Conservation (phyloP, 2,329 filamentous ascomycete species). For the Verticillium nubilum region DNA sequence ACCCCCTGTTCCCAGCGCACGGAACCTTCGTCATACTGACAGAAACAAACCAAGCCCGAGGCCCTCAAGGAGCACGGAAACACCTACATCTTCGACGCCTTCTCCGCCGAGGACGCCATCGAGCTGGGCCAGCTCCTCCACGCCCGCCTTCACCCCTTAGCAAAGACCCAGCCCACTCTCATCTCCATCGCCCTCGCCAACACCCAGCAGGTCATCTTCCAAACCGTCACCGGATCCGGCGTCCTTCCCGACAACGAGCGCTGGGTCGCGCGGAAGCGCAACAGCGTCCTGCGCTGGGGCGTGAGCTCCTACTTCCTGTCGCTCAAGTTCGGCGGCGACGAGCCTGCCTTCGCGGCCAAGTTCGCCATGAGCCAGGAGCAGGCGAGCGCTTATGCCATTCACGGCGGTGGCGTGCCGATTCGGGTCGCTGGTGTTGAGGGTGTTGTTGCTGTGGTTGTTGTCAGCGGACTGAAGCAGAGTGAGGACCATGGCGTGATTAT, state of each 20-base stretch:
- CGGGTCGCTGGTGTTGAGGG: slow-evolving; percentile 70
- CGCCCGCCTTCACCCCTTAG: slow-evolving; percentile 51
- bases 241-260: slow-evolving; percentile 65
- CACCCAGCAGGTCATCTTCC: slow-evolving; percentile 60
- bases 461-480: slow-evolving; percentile 70
- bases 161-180: slow-evolving; percentile 42
- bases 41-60: slow-evolving; percentile 16
- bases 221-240: slow-evolving; percentile 60
- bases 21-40: not conserved
- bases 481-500: slow-evolving; percentile 74
- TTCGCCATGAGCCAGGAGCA: slow-evolving; percentile 54
- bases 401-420: slow-evolving; percentile 72
- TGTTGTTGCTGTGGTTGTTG: slow-evolving; percentile 67
- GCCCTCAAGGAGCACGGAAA: slow-evolving; percentile 29
- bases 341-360: slow-evolving; percentile 58
- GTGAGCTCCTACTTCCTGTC: slow-evolving; percentile 66
- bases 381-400: slow-evolving; percentile 64
- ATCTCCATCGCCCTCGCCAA: slow-evolving; percentile 61
- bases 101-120: slow-evolving; percentile 61
- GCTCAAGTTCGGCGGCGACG: slow-evolving; percentile 60
- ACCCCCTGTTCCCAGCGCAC: not conserved
- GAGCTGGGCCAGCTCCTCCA: slow-evolving; percentile 60
- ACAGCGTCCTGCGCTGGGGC: slow-evolving; percentile 67
- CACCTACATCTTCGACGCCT: slow-evolving; percentile 41
- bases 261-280: slow-evolving; percentile 67